Evolutionary conservation across 1,284 basidiomycete genomes (phyloP), one percentile per base, ranked within the genome.

Genomic region (Papiliotrema laurentii): DNA sequence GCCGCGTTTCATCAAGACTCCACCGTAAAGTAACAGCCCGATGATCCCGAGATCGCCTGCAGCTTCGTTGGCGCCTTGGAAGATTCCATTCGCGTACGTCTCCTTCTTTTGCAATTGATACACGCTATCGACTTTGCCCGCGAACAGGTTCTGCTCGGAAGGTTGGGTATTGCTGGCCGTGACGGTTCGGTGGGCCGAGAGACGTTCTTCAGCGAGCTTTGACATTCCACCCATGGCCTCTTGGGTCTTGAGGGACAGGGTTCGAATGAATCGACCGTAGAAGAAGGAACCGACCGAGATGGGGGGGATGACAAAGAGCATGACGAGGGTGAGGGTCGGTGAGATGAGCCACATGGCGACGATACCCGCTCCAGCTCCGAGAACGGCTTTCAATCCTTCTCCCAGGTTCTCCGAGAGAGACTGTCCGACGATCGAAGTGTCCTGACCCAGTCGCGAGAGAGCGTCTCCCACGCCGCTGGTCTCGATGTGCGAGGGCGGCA

Each of bases 21-120:
- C 70, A 4, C 70, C 70, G 49, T 72, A 72, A 22, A 72, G 61
- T 33, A 72, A 51, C 9, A 72, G 46, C 5, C 68, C 70, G 34
- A 72, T 72, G 68, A 72, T 71, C 2, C 64, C 70, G 11, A 72
- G 41, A 59, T 72, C 70, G 16, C 70, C 70, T 5, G 67, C 66
- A 9, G 68, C 67, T 47, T 72, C 70, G 49, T 71, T 72, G 2
- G 58, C 63, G 19, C 67, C 67, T 49, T 66, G 64, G 50, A 71
- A 72, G 7, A 72, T 45, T n/a, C 70, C 70, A 49, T 72, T 72
- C 16, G 70, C 70, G 41, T 60, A 60, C 6, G 70, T 71, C 59
- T 72, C 70, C 53, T 63, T 68, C 50, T 63, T 66, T 50, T 72
- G 70, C 9, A 72, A 54, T 30, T 59, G 55, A 47, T 71, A 72